A percentile compares a stretch with the other conserved stretches of the same genome.
phyloP scores from a whole-genome alignment of 805 yeast species.

The Pichia cephalocereana region DNA sequence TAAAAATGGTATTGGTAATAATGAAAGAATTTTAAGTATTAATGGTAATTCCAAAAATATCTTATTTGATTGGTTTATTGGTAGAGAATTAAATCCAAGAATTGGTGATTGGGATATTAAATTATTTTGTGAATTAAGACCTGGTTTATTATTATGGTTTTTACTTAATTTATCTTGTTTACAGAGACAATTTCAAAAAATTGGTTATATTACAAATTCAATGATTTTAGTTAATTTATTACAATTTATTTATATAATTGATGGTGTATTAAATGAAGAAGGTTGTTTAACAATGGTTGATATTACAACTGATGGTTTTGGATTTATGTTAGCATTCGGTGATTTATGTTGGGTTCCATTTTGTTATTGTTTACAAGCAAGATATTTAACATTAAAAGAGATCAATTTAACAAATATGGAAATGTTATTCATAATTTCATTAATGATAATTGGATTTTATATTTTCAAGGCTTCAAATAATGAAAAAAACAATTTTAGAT shows the following conservation, averaged over 20 bases:
- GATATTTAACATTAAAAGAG: constrained; percentile 64
- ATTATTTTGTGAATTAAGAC: constrained; percentile 86
- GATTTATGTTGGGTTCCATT: constrained; percentile 91
- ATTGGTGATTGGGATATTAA: constrained; percentile 81
- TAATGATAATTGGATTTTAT: constrained; percentile 55
- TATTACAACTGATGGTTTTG: constrained; percentile 92
- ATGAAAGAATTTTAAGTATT: constrained; percentile 65
- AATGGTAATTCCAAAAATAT: constrained; percentile 78
- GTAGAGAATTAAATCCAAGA: constrained; percentile 92
- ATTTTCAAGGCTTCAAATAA: constrained; percentile 79
- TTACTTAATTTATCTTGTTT: constrained; percentile 67
- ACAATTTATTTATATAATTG: constrained; percentile 78
- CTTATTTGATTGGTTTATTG: constrained; percentile 92
- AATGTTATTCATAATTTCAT: constrained; percentile 30
- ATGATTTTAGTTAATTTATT: constrained; percentile 56
- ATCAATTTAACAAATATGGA: constrained; percentile 40
- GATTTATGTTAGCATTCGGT: constrained; percentile 93
- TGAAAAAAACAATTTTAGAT: constrained; percentile 77
- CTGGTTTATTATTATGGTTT: constrained; percentile 86
- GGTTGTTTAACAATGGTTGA: constrained; percentile 94
- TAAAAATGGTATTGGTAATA: constrained; percentile 44
- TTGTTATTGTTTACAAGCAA: constrained; percentile 77
- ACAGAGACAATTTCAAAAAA: constrained; percentile 64
- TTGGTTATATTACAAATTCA: constrained; percentile 51
- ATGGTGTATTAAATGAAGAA: constrained; percentile 86